phyloP scores from a whole-genome alignment of 2,329 filamentous ascomycete species.

The Aspergillus hiratsukae region DNA sequence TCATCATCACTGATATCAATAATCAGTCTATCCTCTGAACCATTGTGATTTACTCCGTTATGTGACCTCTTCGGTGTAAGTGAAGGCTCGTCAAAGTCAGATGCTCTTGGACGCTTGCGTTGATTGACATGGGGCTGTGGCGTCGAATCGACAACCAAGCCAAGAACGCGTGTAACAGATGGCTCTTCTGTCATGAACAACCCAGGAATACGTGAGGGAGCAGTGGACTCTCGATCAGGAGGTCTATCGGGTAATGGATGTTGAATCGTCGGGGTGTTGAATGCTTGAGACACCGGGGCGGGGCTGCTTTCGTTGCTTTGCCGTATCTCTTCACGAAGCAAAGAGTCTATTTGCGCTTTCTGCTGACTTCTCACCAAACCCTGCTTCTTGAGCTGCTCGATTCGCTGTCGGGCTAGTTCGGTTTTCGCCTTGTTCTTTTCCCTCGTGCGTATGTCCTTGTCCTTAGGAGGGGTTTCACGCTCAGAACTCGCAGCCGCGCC shows the following conservation, averaged over 20 bases:
- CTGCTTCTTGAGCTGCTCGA: conserved; percentile 66
- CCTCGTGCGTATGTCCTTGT: conserved; percentile 28
- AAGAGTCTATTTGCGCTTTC: conserved; percentile 17
- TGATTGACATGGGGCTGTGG: conserved; percentile 21
- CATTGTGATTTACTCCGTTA: conserved; percentile 39
- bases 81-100: conserved; percentile 63
- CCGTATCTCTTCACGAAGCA: conserved; percentile 5
- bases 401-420: conserved; percentile 70
- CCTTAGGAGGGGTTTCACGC: conserved; percentile 15
- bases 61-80: conserved; percentile 55
- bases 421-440: conserved; percentile 62
- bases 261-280: conserved; percentile 17
- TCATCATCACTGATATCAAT: conserved; percentile 82
- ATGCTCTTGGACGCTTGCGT: conserved; percentile 61
- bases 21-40: conserved; percentile 60
- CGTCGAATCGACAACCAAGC: conserved; percentile 15
- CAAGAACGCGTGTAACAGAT: conserved; percentile 7
- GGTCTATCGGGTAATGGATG: conserved; percentile 38
- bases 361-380: conserved; percentile 38
- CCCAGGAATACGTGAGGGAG: conserved; percentile 46
- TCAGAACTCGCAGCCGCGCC: conserved; percentile 4
- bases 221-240: conserved; percentile 24
- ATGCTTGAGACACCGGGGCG: conserved; percentile 2
- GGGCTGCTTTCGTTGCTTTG: conserved; percentile 1
- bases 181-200: conserved; percentile 44